Evolutionary conservation across 1,284 basidiomycete genomes (phyloP), one percentile per base, ranked within the genome.

Genomic region (Leccinum griseonigrum): DNA sequence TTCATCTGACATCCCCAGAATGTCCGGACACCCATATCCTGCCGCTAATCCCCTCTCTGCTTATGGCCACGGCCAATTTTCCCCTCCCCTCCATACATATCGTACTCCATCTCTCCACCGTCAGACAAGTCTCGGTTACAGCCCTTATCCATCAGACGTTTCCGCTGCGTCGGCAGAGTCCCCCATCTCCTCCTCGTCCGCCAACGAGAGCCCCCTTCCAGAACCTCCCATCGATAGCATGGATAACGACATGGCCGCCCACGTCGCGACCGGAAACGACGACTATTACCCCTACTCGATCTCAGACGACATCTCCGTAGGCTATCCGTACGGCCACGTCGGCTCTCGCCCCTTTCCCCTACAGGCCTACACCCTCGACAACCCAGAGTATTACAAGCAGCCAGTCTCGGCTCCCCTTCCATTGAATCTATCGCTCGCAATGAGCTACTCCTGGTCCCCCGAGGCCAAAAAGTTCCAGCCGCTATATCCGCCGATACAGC

Each of bases 391-490:
- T 13, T 74, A 75, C 66, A 75, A 76, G 52, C 72, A 76, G 58
- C 74, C 75, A 3, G 71, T 75, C 2, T 64, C 75, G 0, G 73
- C 75, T 13, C 73, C 74, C 11, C 58, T 74, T 0, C 74, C 75
- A 32, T 48, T 75, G 56, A 66, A 76, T 59, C 59, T 75, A 56
- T 76, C 75, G 2, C 32, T 70, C 54, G 70, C 72, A 1, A 75
- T 76, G 73, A 65, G 66, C 4, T 75, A 75, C 36, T 60, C 71
- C 0, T 74, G 72, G 73, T 74, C 75, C 3, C 70, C 70, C 0
- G 69, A 74, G 40, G 57, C 65, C 0, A 74, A 76, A 68, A 75
- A 76, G 69, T 74, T 75, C 56, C 75, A 75, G 64, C 72, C 73
- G 74, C 65, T 74, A 66, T 75, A 67, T 76, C 64, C 74, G 38